Percentiles rank a stretch among this genome's conserved stretches.
Conservation (phyloP, 1,284 basidiomycete species). For the Gymnopus androsaceus region DNA sequence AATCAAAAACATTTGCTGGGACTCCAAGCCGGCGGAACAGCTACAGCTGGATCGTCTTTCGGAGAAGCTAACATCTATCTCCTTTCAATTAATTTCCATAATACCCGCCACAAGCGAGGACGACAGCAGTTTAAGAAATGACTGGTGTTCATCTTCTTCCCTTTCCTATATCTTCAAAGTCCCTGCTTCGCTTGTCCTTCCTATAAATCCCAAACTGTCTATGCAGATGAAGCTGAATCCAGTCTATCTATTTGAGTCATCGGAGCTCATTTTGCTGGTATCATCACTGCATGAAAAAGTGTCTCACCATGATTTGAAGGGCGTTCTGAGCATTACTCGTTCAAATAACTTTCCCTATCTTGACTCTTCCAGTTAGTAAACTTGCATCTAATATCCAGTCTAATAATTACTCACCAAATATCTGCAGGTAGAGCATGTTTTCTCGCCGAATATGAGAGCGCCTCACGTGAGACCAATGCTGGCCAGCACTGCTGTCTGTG, state of each 20-base stretch:
- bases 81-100: constrained; percentile 27
- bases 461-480: constrained; percentile 11
- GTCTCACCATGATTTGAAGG: constrained; percentile 1
- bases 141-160: constrained; percentile 23
- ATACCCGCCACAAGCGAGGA: constrained; percentile 19
- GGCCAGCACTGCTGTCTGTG: constrained; percentile 19
- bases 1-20: constrained; percentile 23
- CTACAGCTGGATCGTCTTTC: constrained; percentile 16
- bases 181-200: constrained; percentile 22
- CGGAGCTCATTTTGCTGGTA: constrained; percentile 20
- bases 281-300: constrained; percentile 18
- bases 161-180: constrained; percentile 13
- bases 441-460: background rate
- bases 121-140: background rate
- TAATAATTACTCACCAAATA: too few relatives aligned
- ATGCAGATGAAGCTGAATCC: constrained; percentile 11
- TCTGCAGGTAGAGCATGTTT: background rate
- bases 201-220: constrained; percentile 24
- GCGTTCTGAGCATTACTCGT: constrained; percentile 22
- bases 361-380: constrained; percentile 17
- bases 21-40: constrained; percentile 17
- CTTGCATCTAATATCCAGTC: too few relatives aligned
- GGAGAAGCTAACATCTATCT: constrained; percentile 22
- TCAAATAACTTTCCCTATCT: constrained; percentile 16
- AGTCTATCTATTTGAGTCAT: constrained; percentile 25